phyloP scores from a whole-genome alignment of 2,329 filamentous ascomycete genomes.

The Aspergillus fijiensis region DNA sequence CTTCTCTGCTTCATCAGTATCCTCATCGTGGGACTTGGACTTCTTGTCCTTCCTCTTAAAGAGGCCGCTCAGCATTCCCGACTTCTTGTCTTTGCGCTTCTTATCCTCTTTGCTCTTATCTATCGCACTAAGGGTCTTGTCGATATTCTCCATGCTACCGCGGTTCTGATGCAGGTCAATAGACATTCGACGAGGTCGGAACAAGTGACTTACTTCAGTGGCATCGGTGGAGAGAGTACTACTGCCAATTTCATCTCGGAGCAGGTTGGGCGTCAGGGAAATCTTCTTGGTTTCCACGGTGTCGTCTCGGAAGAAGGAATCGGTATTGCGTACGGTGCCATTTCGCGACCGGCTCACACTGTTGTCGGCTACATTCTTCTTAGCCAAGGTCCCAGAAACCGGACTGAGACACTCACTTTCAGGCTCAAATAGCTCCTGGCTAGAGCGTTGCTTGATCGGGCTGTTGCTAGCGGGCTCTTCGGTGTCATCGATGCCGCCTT shows the following conservation, averaged over 20 bases:
- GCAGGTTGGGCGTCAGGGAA: slow-evolving; percentile 85
- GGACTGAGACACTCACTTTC: slow-evolving; percentile 34
- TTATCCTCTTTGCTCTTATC: slow-evolving; percentile 72
- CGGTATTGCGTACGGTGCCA: slow-evolving; percentile 83
- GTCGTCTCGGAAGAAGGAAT: slow-evolving; percentile 98
- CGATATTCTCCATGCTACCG: slow-evolving; percentile 72
- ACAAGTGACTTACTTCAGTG: slow-evolving; percentile 38
- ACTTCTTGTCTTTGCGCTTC: slow-evolving; percentile 71
- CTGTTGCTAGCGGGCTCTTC: slow-evolving; percentile 30
- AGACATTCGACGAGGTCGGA: background rate
- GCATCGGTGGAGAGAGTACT: slow-evolving; percentile 30
- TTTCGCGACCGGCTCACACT: slow-evolving; percentile 65
- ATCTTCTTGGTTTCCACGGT: slow-evolving; percentile 96
- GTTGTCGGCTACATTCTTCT: slow-evolving; percentile 27
- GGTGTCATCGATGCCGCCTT: slow-evolving; percentile 23
- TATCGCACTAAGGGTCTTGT: slow-evolving; percentile 62
- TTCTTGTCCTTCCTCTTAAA: slow-evolving; percentile 68
- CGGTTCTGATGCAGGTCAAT: slow-evolving; percentile 50
- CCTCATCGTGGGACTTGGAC: slow-evolving; percentile 48
- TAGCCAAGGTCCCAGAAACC: slow-evolving; percentile 8
- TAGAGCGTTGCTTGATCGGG: slow-evolving; percentile 50
- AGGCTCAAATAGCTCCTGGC: slow-evolving; percentile 65
- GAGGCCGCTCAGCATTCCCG: slow-evolving; percentile 68
- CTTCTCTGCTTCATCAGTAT: slow-evolving; percentile 56
- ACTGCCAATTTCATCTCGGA: slow-evolving; percentile 70